Evolutionary conservation across 371 early-diverging fungal genomes (phyloP), one percentile per base, ranked within the genome.

Genomic region (Apophysomyces trapeziformis): DNA sequence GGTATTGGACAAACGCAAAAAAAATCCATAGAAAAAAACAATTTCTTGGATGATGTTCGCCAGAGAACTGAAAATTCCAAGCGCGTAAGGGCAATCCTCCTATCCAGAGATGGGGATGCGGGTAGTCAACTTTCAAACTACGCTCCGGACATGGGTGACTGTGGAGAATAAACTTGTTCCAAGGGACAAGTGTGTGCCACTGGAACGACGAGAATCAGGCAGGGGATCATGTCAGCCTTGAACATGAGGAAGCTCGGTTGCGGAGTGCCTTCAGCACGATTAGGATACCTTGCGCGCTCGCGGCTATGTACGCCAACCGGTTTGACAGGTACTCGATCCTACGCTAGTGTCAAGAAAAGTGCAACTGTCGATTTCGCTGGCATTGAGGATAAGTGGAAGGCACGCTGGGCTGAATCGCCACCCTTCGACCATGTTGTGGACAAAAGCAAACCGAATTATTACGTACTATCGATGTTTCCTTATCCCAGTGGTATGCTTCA

Each of bases 401-500:
- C 63, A 36, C 81, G 85, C 13, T 90, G 89, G 90, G 70, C 74
- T 2, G 72, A 79, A 37, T 44, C 68, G 13, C 60, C 65, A n/a
- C 70, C 61, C 3, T 60, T 60, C 36, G 39, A 35, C 14, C 9
- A 43, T 41, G 57, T 21, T 6, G 38, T 32, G 0, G 44, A 44
- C 2, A 63, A 64, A 13, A 70, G 74, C 14, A 72, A 73, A 37
- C 80, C 86, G 46, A 88, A 86, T 54, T 92, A 85, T 66, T 97
- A 97, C 65, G 84, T 93, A 8, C 82, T 97, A 5, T 84, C 90
- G 65, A 97, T 97, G 98, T 97, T 96, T 68, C 98, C 98, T 6
- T 97, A 97, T 68, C 98, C 98, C 4, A 93, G 93, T 12, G 97
- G 98, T 5, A 82, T 85, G 69, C 83, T 97, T 44, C 98, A 96